Evolutionary conservation across 768 basidiomycete species (phyloP).

Genomic region (Dendrothele bispora): DNA sequence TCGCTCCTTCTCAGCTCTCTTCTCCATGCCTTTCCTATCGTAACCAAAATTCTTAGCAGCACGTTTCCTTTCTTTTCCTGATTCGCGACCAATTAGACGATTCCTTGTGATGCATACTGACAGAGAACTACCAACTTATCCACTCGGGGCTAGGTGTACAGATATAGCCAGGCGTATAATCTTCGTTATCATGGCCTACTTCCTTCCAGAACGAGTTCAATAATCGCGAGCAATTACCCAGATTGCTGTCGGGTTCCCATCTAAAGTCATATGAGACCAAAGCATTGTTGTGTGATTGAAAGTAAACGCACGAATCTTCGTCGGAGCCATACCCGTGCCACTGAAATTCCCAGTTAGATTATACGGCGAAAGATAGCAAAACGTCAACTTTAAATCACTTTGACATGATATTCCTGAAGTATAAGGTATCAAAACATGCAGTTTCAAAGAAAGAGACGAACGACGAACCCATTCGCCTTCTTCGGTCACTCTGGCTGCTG

Average conservation of each 20-base stretch:
- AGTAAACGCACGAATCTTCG: conserved; percentile 49
- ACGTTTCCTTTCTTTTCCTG: conserved; percentile 36
- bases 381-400: conserved; percentile 41
- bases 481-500: background rate
- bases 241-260: conserved; percentile 69
- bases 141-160: conserved; percentile 46
- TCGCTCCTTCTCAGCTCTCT: conserved; percentile 15
- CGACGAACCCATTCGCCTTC: conserved; percentile 3
- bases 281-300: background rate
- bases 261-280: conserved; percentile 33
- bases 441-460: background rate
- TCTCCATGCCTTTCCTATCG: conserved; percentile 15
- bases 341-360: conserved; percentile 31
- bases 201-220: conserved; percentile 65
- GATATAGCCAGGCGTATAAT: conserved; percentile 49
- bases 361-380: background rate
- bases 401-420: conserved; percentile 63
- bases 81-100: conserved; percentile 8
- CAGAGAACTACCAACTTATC: conserved; percentile 47
- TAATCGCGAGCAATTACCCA: conserved; percentile 56
- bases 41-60: conserved; percentile 32
- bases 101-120: background rate
- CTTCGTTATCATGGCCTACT: conserved; percentile 54
- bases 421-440: background rate
- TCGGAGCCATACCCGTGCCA: conserved; percentile 65